Conservation (phyloP, 345 rosid genomes). For the Salix udensis region DNA sequence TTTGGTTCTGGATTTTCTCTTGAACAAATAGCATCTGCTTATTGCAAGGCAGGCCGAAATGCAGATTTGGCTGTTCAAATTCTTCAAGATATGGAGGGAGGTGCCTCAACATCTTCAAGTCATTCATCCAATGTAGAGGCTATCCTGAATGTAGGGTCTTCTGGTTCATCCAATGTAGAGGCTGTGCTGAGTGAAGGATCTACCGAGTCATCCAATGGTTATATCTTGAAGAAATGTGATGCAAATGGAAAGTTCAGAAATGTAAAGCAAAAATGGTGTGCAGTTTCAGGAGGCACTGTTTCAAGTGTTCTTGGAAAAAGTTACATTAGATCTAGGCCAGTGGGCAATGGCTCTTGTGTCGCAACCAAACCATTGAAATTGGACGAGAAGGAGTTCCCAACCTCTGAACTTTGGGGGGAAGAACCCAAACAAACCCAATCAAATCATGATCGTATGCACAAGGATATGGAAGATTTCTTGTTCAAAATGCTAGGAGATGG, state of each 20-base stretch:
- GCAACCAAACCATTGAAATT: conserved; percentile 47
- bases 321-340: conserved; percentile 30
- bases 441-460: conserved; percentile 24
- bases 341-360: conserved; percentile 21
- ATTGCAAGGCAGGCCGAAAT: conserved; percentile 32
- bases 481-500: conserved; percentile 52
- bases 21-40: conserved; percentile 47
- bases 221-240: conserved; percentile 9
- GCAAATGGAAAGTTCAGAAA: conserved; percentile 26
- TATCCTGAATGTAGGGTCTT: conserved; percentile 9
- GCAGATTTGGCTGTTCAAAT: conserved; percentile 36
- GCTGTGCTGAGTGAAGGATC: conserved; percentile 10
- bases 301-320: conserved; percentile 47
- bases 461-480: conserved; percentile 46
- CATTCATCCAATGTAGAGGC: conserved; percentile 15
- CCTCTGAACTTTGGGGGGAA: conserved; percentile 35
- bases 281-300: conserved; percentile 49
- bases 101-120: conserved; percentile 12
- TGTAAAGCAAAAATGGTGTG: conserved; percentile 36
- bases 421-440: conserved; percentile 6
- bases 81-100: conserved; percentile 30
- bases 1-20: conserved; percentile 40
- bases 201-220: conserved; percentile 13
- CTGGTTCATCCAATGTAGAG: conserved; percentile 14
- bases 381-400: conserved; percentile 32